These are phyloP conservation scores for Phaeosphaeriaceae sp. DNA, from an alignment of 2,329 filamentous ascomycete species.

Conservation along the genomic window DNA sequence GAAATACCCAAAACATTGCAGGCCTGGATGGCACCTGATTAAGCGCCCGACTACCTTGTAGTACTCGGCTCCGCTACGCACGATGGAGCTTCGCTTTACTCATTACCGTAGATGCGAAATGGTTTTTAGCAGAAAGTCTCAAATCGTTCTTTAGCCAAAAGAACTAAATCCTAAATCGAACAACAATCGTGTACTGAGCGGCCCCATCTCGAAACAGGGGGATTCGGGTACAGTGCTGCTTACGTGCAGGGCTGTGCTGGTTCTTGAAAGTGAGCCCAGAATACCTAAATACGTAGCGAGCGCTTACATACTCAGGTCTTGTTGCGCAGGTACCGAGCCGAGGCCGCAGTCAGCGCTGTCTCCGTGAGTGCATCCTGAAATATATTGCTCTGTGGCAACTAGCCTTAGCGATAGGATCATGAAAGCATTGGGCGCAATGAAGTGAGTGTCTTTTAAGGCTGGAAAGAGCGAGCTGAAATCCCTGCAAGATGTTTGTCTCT, in stretches of 20 bases:
- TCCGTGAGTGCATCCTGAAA: too few relatives aligned
- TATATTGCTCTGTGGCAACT: too few relatives aligned
- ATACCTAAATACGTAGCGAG: neutral
- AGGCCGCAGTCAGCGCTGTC: neutral
- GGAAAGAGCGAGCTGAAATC: too few relatives aligned
- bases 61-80: neutral
- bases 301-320: neutral
- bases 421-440: too few relatives aligned
- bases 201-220: slow-evolving; percentile 1
- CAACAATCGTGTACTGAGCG: neutral
- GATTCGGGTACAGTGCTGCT: neutral
- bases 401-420: too few relatives aligned
- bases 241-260: neutral
- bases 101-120: neutral
- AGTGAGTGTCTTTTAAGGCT: too few relatives aligned
- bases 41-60: neutral
- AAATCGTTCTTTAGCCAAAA: slow-evolving; percentile 1
- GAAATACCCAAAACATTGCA: neutral
- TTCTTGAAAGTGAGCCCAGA: neutral
- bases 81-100: neutral
- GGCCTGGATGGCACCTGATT: neutral
- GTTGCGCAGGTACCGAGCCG: neutral
- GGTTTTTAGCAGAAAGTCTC: neutral
- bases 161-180: neutral
- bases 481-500: too few relatives aligned